phyloP scores from a whole-genome alignment of 2,329 filamentous ascomycete genomes.

The Colletotrichum trifolii region DNA sequence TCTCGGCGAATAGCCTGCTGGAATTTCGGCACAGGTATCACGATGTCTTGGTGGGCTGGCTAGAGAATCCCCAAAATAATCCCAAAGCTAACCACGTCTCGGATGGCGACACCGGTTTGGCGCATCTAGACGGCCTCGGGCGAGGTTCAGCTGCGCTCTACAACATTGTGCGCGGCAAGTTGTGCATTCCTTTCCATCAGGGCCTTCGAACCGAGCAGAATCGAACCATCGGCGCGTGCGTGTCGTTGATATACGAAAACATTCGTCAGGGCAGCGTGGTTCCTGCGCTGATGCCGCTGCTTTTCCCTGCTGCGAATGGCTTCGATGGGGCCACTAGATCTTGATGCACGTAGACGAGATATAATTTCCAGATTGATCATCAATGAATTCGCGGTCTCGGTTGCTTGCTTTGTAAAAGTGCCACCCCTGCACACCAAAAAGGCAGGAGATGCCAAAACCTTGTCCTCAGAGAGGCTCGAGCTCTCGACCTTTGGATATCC shows the following conservation, averaged over 20 bases:
- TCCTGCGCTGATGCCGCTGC: slow-evolving; percentile 14
- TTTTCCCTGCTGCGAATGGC: too few species aligned
- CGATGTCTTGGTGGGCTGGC: slow-evolving; percentile 28
- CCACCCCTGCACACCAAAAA: too few species aligned
- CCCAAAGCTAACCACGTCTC: slow-evolving; percentile 4
- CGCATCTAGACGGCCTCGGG: slow-evolving; percentile 40
- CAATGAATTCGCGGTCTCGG: too few species aligned
- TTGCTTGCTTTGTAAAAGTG: too few species aligned
- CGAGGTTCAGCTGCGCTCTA: slow-evolving; percentile 46
- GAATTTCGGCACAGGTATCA: slow-evolving; percentile 1
- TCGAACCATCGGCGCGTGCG: slow-evolving; percentile 48
- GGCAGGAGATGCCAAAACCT: neutral
- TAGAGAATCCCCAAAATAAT: slow-evolving; percentile 17
- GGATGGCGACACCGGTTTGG: neutral
- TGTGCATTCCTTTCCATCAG: slow-evolving; percentile 44
- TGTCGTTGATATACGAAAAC: slow-evolving; percentile 46
- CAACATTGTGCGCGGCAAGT: slow-evolving; percentile 43
- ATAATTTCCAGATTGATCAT: too few species aligned
- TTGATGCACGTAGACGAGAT: too few species aligned
- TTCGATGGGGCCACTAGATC: too few species aligned
- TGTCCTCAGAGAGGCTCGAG: neutral
- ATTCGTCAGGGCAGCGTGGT: slow-evolving; percentile 23
- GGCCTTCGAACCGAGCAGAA: slow-evolving; percentile 45
- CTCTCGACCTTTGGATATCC: slow-evolving; percentile 7
- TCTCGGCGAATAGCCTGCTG: slow-evolving; percentile 4